Base-by-base conservation (phyloP, 192 early-diverging fungal species). In the Backusella tarrabulga region DNA sequence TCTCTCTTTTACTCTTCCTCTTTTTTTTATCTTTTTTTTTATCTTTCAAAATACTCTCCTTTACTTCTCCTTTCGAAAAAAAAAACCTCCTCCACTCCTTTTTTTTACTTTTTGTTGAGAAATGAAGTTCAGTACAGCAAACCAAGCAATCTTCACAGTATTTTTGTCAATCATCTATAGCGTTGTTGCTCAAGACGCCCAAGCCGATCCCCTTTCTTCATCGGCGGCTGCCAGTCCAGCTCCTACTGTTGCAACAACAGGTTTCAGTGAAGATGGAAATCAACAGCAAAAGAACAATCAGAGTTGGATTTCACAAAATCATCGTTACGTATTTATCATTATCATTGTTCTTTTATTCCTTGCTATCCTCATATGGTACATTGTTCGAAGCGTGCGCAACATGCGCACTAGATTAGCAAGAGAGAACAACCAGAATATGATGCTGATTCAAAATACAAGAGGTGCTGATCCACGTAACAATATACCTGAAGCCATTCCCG, bases 291-390 rank as follows among this genome's bases (percentile, higher is more conserved):
- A 54, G 4, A 54, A 73, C 7, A 19, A 52, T 15, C 46, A 74
- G 1, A 78, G 73, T 41, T 82, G 80, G 80, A 70, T 82, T 14
- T 34, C 21, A 34, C 63, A 60, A 32, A 68, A 82, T 9, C 34
- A 71, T 19, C 76, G 67, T 2, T 82, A 75, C 42, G 54, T 82
- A 12, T 71, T 82, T 56, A 75, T 82, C 26, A 71, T 77, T 67
- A 70, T 76, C 36, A 60, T 82, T 15, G 68, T 23, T 21, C 44
- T 82, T 19, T 11, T 82, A 19, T 41, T 82, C 4, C 38, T 71
- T 21, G 69, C 32, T 67, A 19, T 75, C 9, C 6, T 82, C 6
- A 60, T 73, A 23, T 82, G 67, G 44, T 82, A 82, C 38, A 54
- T 78, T 54, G 34, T 56, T 23, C 56, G 69, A 68, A 82, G 80